phyloP scores from a whole-genome alignment of 257 asterid species.

The Apocynum venetum region DNA sequence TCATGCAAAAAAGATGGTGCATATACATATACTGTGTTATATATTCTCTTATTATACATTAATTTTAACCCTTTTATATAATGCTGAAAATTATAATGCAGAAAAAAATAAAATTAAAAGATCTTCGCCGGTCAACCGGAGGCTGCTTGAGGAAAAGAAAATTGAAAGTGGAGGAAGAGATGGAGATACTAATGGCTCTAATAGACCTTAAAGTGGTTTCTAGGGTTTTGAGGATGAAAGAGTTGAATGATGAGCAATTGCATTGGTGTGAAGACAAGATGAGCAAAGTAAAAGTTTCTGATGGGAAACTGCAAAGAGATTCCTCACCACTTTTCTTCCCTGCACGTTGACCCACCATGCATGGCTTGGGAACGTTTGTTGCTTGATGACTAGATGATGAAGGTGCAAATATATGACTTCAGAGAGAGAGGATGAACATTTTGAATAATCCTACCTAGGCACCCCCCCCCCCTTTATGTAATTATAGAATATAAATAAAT shows the following conservation, averaged over 20 bases:
- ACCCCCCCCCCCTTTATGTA: conserved; percentile 6
- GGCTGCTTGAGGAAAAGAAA: conserved; percentile 50
- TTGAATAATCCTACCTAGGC: conserved; percentile 13
- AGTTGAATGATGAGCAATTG: conserved; percentile 62
- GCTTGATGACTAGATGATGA: conserved; percentile 44
- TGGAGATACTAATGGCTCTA: conserved; percentile 66
- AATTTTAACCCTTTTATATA: too few species aligned
- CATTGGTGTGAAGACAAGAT: conserved; percentile 93
- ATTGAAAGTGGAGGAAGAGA: conserved; percentile 45
- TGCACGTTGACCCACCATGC: conserved; percentile 38
- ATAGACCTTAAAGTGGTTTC: conserved; percentile 79
- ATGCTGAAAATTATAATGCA: conserved; percentile 20
- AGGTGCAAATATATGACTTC: conserved; percentile 22
- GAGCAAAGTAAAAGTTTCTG: conserved; percentile 73
- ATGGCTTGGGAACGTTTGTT: background rate
- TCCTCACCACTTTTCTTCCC: conserved; percentile 89
- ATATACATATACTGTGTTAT: too few species aligned
- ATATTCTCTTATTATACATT: too few species aligned
- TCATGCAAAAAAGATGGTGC: too few species aligned
- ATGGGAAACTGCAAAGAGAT: conserved; percentile 78
- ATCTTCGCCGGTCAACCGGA: conserved; percentile 41
- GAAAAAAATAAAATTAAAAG: conserved; percentile 68
- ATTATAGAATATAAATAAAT: background rate
- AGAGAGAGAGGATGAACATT: conserved; percentile 1
- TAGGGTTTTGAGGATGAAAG: conserved; percentile 74